Percentiles rank a stretch among this genome's conserved stretches.
Evolutionary conservation across 1,284 basidiomycete genomes (phyloP).

Genomic region (Cryptococcus sp.): DNA sequence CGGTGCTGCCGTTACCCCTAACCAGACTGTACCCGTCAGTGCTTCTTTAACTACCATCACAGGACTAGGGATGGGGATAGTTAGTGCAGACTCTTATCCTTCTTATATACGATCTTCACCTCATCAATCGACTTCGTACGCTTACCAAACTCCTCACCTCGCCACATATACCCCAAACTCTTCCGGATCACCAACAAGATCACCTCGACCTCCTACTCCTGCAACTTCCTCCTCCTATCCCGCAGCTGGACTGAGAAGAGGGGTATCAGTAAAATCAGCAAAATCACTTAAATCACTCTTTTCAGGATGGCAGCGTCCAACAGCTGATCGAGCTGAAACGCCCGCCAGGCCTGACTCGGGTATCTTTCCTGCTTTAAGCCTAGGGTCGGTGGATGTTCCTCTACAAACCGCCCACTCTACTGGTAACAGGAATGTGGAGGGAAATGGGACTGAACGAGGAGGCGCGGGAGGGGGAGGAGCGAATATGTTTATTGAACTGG

Average conservation of each 20-base stretch:
- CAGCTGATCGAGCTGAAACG: conserved; percentile 5
- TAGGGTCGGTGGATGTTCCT: not conserved
- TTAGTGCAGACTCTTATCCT: no score
- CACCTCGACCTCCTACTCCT: not conserved
- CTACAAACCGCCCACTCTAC: not conserved
- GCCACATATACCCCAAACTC: conserved; percentile 1
- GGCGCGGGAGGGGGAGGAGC: not conserved
- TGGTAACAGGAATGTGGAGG: not conserved
- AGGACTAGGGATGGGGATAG: not conserved
- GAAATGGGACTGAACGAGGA: not conserved
- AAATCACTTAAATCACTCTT: conserved; percentile 34
- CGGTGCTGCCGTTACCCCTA: no score
- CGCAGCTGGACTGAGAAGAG: no score
- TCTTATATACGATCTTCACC: not conserved
- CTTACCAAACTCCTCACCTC: not conserved
- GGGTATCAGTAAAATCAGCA: conserved; percentile 28
- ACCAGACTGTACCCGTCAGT: not conserved
- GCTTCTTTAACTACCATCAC: not conserved
- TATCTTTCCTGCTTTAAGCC: conserved; percentile 18
- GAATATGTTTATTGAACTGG: conserved; percentile 27
- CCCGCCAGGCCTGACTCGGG: conserved; percentile 30
- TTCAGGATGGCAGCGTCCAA: conserved; percentile 18
- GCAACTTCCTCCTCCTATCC: not conserved
- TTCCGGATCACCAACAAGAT: not conserved
- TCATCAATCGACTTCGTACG: not conserved